Evolutionary conservation across 129 eudicot genomes (phyloP), one percentile per base, ranked within the genome.

Genomic region (Deinandra increscens): DNA sequence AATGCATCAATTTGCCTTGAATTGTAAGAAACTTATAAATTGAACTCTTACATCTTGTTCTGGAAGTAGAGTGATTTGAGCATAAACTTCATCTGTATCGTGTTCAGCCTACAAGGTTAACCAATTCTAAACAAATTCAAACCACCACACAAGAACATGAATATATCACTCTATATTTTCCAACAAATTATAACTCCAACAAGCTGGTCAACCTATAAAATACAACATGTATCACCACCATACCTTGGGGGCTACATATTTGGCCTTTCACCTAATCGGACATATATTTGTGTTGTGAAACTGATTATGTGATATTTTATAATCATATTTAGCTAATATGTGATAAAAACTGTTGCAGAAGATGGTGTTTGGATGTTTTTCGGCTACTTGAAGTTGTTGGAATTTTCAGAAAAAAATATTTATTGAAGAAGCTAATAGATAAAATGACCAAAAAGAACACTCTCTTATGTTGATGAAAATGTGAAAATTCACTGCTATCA

Each of bases 21-120:
- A n/a, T 58, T 14, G 8, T 67, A 72, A 68, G 22, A 41, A 54
- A 49, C 12, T 45, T 56, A 6, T n/a, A 23, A 53, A 14, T 33
- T 26, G 55, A 26, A 49, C 66, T 56, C 96, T 88, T 86, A 91
- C 97, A 82, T 86, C 85, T 76, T 74, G 14, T 56, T 85, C 96
- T 3, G 97, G 97, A 68, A 80, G 53, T 74, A 91, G 74, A 77
- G 94, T 86, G 66, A 88, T 86, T 64, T 91, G 96, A n/a, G 94
- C 93, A 70, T 91, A 91, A 64, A 91, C 97, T 80, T 91, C 97
- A 76, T 91, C 97, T 5, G 94, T 82, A 64, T 91, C 97, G 74
- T 86, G 87, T 75, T 91, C 97, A 76, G 94, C 97, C 97, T 91
- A 81, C 89, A 78, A 55, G 63, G 0, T 17, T 48, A 85, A 43